Evolutionary conservation across 2,329 filamentous ascomycete genomes (phyloP).

Genomic region (Fusarium burgessii): DNA sequence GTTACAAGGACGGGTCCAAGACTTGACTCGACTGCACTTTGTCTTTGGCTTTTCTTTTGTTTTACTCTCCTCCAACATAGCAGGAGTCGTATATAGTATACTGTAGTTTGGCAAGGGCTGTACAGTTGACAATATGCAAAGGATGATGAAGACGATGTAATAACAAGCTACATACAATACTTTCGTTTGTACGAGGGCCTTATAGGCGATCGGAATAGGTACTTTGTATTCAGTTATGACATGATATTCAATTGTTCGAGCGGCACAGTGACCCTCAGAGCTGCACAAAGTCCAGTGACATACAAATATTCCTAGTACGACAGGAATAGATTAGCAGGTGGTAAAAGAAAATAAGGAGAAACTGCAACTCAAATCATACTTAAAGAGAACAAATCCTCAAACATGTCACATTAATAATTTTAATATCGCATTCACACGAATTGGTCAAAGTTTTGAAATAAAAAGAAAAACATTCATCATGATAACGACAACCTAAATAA

Average conservation of each 20-base stretch:
- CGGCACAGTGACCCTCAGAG: neutral
- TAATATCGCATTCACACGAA: neutral
- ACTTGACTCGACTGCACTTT: conserved; percentile 29
- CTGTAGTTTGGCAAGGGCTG: conserved; percentile 26
- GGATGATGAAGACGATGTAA: conserved; percentile 24
- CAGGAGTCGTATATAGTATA: conserved; percentile 26
- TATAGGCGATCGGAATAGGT: conserved; percentile 14
- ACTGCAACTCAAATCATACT: neutral
- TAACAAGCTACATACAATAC: conserved; percentile 29
- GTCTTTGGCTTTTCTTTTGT: conserved; percentile 27
- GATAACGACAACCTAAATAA: conserved; percentile 54
- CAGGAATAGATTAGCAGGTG: neutral
- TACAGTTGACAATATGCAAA: conserved; percentile 19
- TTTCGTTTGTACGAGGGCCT: conserved; percentile 41
- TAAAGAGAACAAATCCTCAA: neutral
- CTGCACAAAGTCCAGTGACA: neutral
- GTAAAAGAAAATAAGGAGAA: neutral
- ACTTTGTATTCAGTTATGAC: conserved; percentile 21
- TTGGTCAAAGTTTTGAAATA: conserved; percentile 11
- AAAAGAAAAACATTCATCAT: conserved; percentile 49
- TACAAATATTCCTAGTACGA: neutral
- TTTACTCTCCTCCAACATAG: conserved; percentile 13
- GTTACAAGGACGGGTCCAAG: conserved; percentile 26
- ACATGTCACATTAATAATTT: neutral
- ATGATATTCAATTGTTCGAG: conserved; percentile 10